A percentile compares a stretch with the other conserved stretches of the same genome.
Conservation (phyloP, 768 basidiomycete species). For the Psilocybe subaeruginosa region DNA sequence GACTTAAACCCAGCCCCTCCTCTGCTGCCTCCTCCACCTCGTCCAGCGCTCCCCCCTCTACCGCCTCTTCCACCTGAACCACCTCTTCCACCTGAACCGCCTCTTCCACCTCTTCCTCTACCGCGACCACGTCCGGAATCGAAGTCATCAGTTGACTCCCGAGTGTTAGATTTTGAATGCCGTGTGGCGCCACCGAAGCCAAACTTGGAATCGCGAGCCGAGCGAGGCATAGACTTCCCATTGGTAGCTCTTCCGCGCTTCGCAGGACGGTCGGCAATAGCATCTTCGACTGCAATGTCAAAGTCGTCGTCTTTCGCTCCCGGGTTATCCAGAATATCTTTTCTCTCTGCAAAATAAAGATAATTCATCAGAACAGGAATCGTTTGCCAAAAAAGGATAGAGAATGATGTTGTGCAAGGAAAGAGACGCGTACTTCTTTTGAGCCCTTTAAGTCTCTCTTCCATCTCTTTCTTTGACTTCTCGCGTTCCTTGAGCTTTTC, state of each 20-base stretch:
- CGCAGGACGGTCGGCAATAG: constrained; percentile 71
- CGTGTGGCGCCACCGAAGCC: constrained; percentile 76
- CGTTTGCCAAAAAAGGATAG: too few species aligned
- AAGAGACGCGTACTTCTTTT: constrained; percentile 75
- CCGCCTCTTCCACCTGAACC: constrained; percentile 28
- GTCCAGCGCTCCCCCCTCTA: constrained; percentile 2
- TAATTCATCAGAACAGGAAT: background rate
- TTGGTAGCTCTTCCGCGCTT: constrained; percentile 50
- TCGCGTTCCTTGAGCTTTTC: constrained; percentile 94
- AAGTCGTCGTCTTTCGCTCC: constrained; percentile 71
- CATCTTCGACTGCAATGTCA: constrained; percentile 90
- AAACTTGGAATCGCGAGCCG: constrained; percentile 76
- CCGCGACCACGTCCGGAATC: constrained; percentile 40
- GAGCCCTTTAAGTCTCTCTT: constrained; percentile 81
- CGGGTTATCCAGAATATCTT: constrained; percentile 74
- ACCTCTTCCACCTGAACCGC: constrained; percentile 34
- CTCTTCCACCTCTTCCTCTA: constrained; percentile 28
- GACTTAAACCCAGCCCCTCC: background rate
- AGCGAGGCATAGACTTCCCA: constrained; percentile 55
- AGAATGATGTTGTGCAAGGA: too few species aligned
- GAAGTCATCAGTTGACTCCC: constrained; percentile 80
- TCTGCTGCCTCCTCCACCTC: background rate
- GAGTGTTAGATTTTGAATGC: constrained; percentile 81
- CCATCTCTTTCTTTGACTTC: constrained; percentile 88
- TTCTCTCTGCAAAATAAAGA: constrained; percentile 62